These are phyloP conservation scores for Neurospora sp. DNA, from an alignment of 495 filamentous ascomycete species.

Conservation along the genomic window DNA sequence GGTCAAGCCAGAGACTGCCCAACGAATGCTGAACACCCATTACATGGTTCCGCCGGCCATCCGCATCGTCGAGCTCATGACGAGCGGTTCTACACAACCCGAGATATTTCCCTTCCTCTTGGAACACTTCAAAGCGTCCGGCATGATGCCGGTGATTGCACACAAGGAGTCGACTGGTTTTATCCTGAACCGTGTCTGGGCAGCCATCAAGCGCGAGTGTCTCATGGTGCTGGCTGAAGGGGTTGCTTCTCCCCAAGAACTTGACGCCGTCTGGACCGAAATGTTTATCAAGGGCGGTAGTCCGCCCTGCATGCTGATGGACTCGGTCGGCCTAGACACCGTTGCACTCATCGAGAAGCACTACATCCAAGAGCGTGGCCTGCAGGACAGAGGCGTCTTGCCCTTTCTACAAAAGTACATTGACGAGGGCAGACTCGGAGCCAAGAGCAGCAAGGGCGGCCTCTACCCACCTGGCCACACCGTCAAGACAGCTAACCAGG, in stretches of 20 bases:
- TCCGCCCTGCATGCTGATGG: conserved; percentile 17
- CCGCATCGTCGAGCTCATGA: conserved; percentile 41
- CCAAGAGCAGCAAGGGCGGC: conserved; percentile 19
- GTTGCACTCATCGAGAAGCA: conserved; percentile 32
- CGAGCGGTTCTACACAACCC: conserved; percentile 29
- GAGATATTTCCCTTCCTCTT: conserved; percentile 28
- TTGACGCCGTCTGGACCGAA: conserved; percentile 36
- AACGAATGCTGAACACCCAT: conserved; percentile 35
- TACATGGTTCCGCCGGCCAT: conserved; percentile 39
- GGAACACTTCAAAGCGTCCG: conserved; percentile 24
- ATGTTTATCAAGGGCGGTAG: conserved; percentile 20
- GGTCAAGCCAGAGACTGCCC: conserved; percentile 20
- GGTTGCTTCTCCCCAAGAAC: conserved; percentile 35
- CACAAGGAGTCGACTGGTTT: conserved; percentile 38
- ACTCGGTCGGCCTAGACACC: conserved; percentile 41
- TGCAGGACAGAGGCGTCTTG: conserved; percentile 22
- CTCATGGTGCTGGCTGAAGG: conserved; percentile 41
- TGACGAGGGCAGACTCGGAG: conserved; percentile 26
- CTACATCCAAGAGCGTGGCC: conserved; percentile 34
- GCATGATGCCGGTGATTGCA: conserved; percentile 25
- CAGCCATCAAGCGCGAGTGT: conserved; percentile 43
- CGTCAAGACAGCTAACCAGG: conserved; percentile 10
- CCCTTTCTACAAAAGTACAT: conserved; percentile 33
- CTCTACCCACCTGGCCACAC: conserved; percentile 16
- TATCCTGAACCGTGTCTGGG: conserved; percentile 45